Evolutionary conservation across 140 eudicot species (phyloP).

Genomic region (Oenanthe javanica): DNA sequence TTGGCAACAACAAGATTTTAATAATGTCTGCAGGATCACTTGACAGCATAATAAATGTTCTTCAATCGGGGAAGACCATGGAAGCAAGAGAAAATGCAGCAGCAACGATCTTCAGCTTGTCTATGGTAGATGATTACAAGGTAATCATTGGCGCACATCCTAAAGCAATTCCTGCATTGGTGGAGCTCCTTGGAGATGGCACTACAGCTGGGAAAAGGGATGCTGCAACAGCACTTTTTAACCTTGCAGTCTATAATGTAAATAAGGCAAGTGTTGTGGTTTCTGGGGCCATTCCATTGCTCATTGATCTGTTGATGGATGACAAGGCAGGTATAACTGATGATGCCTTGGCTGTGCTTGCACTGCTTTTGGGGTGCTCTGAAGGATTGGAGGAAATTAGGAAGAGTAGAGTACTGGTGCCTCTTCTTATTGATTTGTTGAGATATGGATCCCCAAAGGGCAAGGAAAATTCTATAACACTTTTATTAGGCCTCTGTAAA

Average conservation of each 20-base stretch:
- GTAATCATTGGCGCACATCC: constrained; percentile 63
- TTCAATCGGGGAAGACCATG: constrained; percentile 55
- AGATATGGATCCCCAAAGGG: constrained; percentile 77
- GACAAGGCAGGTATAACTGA: constrained; percentile 83
- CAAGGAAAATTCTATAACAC: constrained; percentile 67
- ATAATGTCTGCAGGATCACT: constrained; percentile 83
- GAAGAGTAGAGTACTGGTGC: constrained; percentile 44
- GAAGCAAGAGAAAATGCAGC: constrained; percentile 92
- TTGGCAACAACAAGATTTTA: constrained; percentile 58
- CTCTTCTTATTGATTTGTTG: constrained; percentile 63
- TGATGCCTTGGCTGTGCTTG: constrained; percentile 66
- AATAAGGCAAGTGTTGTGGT: constrained; percentile 52
- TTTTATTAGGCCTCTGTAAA: constrained; percentile 69
- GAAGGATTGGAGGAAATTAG: constrained; percentile 61
- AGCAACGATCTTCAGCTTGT: constrained; percentile 74
- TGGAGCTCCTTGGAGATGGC: constrained; percentile 56
- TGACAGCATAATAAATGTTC: constrained; percentile 48
- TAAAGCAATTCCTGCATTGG: constrained; percentile 53
- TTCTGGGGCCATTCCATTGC: constrained; percentile 71
- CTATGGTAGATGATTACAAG: constrained; percentile 60
- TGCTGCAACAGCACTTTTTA: constrained; percentile 79
- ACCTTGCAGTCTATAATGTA: constrained; percentile 53
- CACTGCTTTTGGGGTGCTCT: constrained; percentile 50
- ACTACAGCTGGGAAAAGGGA: constrained; percentile 69
- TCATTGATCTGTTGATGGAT: constrained; percentile 61